Evolutionary conservation across 2,329 filamentous ascomycete genomes (phyloP).

Genomic region (Hirsutella thompsonii): DNA sequence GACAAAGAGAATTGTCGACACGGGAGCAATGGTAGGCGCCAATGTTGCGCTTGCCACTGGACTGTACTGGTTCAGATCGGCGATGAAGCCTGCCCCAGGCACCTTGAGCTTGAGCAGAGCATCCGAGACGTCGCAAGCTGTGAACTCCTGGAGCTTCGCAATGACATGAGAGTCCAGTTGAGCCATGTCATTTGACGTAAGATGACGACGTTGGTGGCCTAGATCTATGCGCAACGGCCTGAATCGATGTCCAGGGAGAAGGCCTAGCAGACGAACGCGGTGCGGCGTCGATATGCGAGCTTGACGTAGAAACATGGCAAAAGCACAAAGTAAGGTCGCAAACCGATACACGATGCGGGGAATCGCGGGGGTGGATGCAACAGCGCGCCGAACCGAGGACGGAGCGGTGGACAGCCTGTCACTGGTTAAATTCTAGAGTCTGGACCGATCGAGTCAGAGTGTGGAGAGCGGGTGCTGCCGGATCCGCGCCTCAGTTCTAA

Average conservation of each 20-base stretch:
- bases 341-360: neutral
- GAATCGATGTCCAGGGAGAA: neutral
- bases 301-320: neutral
- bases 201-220: neutral
- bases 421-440: too few species aligned
- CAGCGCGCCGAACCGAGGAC: neutral
- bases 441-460: neutral
- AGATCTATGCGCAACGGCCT: neutral
- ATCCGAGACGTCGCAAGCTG: constrained; percentile 53
- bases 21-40: constrained; percentile 30
- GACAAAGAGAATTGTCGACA: constrained; percentile 51
- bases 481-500: constrained; percentile 1
- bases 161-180: constrained; percentile 8
- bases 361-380: neutral
- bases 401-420: neutral
- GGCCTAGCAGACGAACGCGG: neutral
- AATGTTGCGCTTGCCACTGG: constrained; percentile 11
- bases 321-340: neutral
- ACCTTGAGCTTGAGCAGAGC: constrained; percentile 58
- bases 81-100: constrained; percentile 51
- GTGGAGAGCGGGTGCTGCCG: constrained; percentile 1
- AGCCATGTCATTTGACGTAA: constrained; percentile 2
- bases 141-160: constrained; percentile 22
- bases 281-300: neutral
- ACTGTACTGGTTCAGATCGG: constrained; percentile 34